Conservation (phyloP, 495 filamentous ascomycete genomes). For the Aspergillus heteromorphus region DNA sequence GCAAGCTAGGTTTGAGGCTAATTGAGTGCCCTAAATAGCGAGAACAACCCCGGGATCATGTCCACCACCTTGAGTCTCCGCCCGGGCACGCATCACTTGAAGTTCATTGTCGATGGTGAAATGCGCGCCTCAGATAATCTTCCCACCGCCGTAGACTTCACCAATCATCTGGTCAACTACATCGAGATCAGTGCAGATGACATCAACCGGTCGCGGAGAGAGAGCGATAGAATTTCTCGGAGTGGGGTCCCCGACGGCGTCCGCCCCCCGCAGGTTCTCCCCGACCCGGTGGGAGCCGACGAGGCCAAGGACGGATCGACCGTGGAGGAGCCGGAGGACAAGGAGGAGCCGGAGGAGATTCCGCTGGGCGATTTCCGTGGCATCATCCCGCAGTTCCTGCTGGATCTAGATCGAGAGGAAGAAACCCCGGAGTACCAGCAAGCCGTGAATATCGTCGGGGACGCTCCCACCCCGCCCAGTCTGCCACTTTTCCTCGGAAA, state of each 20-base stretch:
- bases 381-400: constrained; percentile 75
- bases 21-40: constrained; percentile 18
- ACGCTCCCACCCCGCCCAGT: constrained; percentile 74
- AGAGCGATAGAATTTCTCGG: constrained; percentile 23
- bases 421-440: constrained; percentile 64
- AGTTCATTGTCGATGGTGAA: constrained; percentile 89
- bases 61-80: constrained; percentile 73
- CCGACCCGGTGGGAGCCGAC: constrained; percentile 31
- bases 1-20: constrained; percentile 50
- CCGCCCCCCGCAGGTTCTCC: constrained; percentile 43
- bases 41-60: constrained; percentile 49
- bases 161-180: constrained; percentile 95
- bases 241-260: constrained; percentile 27
- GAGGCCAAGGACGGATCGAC: constrained; percentile 25
- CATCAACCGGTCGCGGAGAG: constrained; percentile 33
- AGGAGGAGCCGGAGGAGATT: constrained; percentile 47
- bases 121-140: constrained; percentile 83
- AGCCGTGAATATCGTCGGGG: constrained; percentile 63
- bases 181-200: constrained; percentile 86
- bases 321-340: constrained; percentile 37
- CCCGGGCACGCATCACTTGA: constrained; percentile 92
- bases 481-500: constrained; percentile 90
- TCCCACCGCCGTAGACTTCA: constrained; percentile 93
- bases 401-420: constrained; percentile 79
- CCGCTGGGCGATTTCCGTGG: constrained; percentile 43